phyloP scores from a whole-genome alignment of 140 eudicot species.

The Stevia rebaudiana region DNA sequence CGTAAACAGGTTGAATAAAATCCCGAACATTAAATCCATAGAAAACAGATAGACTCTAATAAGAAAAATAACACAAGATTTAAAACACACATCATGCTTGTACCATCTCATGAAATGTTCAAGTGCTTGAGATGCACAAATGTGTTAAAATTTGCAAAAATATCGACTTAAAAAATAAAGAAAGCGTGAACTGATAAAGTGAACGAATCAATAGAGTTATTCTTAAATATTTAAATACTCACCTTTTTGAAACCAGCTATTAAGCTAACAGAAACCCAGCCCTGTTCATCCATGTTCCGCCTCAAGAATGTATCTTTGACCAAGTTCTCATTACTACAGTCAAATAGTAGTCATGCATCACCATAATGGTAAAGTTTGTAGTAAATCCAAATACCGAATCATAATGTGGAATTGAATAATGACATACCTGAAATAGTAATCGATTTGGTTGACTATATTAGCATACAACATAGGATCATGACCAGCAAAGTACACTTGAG shows the following conservation, averaged over 20 bases:
- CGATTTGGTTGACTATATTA: conserved; percentile 69
- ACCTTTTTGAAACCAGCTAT: conserved; percentile 81
- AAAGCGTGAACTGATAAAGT: background rate
- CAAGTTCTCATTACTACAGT: conserved; percentile 74
- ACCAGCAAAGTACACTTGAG: conserved; percentile 41
- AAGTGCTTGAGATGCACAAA: conserved; percentile 13
- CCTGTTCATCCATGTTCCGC: conserved; percentile 74
- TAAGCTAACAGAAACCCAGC: conserved; percentile 75
- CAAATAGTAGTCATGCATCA: conserved; percentile 12
- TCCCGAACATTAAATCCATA: background rate
- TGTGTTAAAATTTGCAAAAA: background rate
- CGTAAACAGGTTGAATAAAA: background rate
- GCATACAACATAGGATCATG: conserved; percentile 50
- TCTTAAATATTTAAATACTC: conserved; percentile 25
- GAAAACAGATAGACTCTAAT: background rate
- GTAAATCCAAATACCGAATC: background rate
- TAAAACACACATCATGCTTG: background rate
- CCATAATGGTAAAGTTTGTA: background rate
- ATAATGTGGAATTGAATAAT: background rate
- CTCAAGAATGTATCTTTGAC: conserved; percentile 75
- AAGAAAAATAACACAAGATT: background rate
- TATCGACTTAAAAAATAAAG: background rate
- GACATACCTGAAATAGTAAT: conserved; percentile 81
- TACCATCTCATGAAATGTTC: background rate
- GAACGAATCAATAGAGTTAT: background rate